Conservation (phyloP, 495 filamentous ascomycete species). For the Aspergillus bertholletiae region DNA sequence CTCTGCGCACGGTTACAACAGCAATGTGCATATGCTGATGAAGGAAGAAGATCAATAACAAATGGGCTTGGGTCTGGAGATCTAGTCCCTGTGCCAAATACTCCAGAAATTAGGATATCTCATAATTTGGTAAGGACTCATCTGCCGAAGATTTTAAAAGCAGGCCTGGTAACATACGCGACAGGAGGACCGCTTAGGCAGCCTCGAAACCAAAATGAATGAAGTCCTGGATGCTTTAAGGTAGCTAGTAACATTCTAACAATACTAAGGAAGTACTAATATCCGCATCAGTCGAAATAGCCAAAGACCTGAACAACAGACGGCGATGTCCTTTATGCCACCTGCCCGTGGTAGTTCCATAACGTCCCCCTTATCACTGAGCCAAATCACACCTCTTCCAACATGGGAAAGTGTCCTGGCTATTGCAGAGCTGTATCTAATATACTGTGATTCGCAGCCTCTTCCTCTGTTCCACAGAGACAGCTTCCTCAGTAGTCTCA, state of each 20-base stretch:
- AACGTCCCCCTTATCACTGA: constrained; percentile 5
- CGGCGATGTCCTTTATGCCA: constrained; percentile 4
- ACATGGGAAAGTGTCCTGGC: constrained; percentile 38
- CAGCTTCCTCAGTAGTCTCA: constrained; percentile 33
- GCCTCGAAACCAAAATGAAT: constrained; percentile 37
- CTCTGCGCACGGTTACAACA: constrained; percentile 42
- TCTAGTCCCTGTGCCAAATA: neutral
- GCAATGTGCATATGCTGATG: constrained; percentile 38
- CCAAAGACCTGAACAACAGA: constrained; percentile 9
- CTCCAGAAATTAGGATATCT: constrained; percentile 12
- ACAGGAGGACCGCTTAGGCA: constrained; percentile 40
- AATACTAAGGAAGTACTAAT: neutral
- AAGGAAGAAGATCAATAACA: constrained; percentile 24
- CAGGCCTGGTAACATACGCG: neutral
- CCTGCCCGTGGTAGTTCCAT: neutral
- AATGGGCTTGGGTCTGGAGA: neutral
- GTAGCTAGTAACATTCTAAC: constrained; percentile 12
- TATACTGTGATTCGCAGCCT: constrained; percentile 46
- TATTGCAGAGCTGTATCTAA: constrained; percentile 37
- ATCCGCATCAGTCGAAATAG: constrained; percentile 5
- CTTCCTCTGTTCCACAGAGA: constrained; percentile 40
- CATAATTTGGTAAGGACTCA: constrained; percentile 18
- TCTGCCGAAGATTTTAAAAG: neutral
- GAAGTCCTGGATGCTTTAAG: constrained; percentile 32
- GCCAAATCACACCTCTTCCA: constrained; percentile 22